Evolutionary conservation across 371 early-diverging fungal genomes (phyloP).

Genomic region (Umbelopsis sp.): DNA sequence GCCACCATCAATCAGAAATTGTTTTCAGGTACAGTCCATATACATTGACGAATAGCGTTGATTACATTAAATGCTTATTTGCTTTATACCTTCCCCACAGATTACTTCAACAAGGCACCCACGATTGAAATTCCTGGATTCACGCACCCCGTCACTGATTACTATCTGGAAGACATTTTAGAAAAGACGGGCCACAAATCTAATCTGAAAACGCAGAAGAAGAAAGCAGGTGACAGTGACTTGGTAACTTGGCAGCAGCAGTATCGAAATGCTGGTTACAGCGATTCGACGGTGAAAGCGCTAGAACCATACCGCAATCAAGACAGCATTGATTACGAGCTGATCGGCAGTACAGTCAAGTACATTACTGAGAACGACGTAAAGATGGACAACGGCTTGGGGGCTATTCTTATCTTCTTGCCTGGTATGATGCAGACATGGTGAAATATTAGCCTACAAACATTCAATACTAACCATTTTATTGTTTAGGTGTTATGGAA

Average conservation of each 20-base stretch:
- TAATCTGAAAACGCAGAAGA: background rate
- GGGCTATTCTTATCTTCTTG: constrained; percentile 75
- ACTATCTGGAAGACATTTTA: constrained; percentile 64
- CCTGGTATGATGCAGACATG: constrained; percentile 48
- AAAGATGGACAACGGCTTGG: constrained; percentile 35
- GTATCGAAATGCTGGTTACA: constrained; percentile 48
- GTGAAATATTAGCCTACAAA: background rate
- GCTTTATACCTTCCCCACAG: background rate
- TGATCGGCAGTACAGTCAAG: constrained; percentile 63
- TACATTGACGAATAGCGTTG: background rate
- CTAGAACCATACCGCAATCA: constrained; percentile 49
- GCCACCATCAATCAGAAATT: constrained; percentile 75
- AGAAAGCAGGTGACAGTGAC: constrained; percentile 22
- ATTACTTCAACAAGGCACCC: constrained; percentile 66
- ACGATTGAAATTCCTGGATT: constrained; percentile 78
- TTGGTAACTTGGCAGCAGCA: constrained; percentile 50
- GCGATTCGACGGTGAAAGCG: constrained; percentile 49
- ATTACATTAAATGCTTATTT: background rate
- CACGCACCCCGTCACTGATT: constrained; percentile 79
- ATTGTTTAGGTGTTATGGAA: constrained; percentile 64
- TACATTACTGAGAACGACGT: constrained; percentile 60
- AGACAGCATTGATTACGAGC: constrained; percentile 68
- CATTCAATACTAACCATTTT: background rate
- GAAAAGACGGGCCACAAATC: constrained; percentile 34
- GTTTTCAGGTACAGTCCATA: constrained; percentile 44